Evolutionary conservation across 257 asterid species (phyloP), one percentile per base, ranked within the genome.

Genomic region (Solanum dulcamara): DNA sequence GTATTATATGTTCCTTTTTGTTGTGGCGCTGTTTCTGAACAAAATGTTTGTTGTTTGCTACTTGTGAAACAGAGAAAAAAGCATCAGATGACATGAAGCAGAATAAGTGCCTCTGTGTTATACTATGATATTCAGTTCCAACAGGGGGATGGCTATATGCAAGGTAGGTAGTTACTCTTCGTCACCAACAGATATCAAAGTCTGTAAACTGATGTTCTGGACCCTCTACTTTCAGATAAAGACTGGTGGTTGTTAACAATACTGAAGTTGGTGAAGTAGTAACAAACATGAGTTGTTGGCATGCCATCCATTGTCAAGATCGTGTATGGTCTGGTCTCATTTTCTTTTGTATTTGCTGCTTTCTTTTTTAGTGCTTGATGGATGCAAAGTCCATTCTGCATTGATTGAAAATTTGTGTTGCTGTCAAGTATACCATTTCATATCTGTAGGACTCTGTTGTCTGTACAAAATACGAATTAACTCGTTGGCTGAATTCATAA

Each of bases 71-170:
- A 93, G 98, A 93, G 79, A 92, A 87, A 92, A 91, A 92, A 86
- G 51, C 84, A 84, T 42, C 84, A 7, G 85, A 68, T 59, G 93
- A 94, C 85, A 55, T 87, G 42, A 88, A 91, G 88, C 95, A 89
- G 88, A 91, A 88, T 85, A 92, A 81, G 85, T 95, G 98, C 85
- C 87, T 89, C n/a, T 95, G 98, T 80, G 88, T 91, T 84, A 94
- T 94, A 89, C 89, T 94, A 90, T 95, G 93, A 95, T 85, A 70
- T 46, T 86, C 88, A 81, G 89, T 85, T 84, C 66, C 87, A 32
- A 55, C 82, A 83, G 77, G 84, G 80, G 82, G 86, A 81, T 79
- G 64, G 44, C 83, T 17, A 10, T 28, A 48, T 28, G 28, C 83
- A 28, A 77, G 83, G 83, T 77, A 28, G 42, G 83, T 17, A 17